These are phyloP conservation scores for Ascochyta viciae-villosae DNA, from an alignment of 2,329 filamentous ascomycete genomes.

Conservation along the genomic window DNA sequence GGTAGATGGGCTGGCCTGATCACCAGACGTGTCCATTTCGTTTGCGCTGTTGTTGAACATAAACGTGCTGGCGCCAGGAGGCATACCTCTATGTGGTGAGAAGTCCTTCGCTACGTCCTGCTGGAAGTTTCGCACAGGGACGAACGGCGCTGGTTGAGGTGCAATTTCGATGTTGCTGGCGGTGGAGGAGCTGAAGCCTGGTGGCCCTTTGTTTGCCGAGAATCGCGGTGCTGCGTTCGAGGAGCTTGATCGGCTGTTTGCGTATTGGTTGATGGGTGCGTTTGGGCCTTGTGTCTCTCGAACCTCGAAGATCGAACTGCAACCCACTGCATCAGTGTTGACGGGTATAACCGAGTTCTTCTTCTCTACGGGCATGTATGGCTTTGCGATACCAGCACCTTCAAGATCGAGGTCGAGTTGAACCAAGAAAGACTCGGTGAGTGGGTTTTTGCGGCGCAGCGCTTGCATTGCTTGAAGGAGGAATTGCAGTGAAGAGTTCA, in stretches of 20 bases:
- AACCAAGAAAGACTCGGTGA: slow-evolving; percentile 93
- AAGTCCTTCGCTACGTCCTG: slow-evolving; percentile 3
- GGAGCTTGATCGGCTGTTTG: slow-evolving; percentile 19
- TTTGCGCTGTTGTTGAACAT: slow-evolving; percentile 23
- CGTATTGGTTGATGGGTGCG: slow-evolving; percentile 39
- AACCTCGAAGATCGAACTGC: slow-evolving; percentile 45
- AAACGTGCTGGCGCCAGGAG: slow-evolving; percentile 14
- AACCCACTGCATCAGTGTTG: slow-evolving; percentile 38
- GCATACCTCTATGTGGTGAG: background rate
- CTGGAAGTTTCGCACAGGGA: slow-evolving; percentile 16
- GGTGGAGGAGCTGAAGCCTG: slow-evolving; percentile 35
- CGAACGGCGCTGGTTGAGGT: slow-evolving; percentile 22
- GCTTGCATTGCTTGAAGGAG: slow-evolving; percentile 89
- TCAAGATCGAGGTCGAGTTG: slow-evolving; percentile 93
- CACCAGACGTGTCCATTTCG: slow-evolving; percentile 49
- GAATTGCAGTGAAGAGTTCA: slow-evolving; percentile 84
- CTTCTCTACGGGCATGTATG: slow-evolving; percentile 44
- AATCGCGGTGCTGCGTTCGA: background rate
- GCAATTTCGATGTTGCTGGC: slow-evolving; percentile 34
- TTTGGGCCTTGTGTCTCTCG: slow-evolving; percentile 40
- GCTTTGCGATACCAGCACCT: slow-evolving; percentile 67
- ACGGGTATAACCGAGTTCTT: slow-evolving; percentile 23
- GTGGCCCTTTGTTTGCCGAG: slow-evolving; percentile 19
- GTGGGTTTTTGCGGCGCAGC: slow-evolving; percentile 83
- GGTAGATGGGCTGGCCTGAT: slow-evolving; percentile 45